phyloP scores from a whole-genome alignment of 225 moss, liverwort and hornwort species.

The Asterella californica region DNA sequence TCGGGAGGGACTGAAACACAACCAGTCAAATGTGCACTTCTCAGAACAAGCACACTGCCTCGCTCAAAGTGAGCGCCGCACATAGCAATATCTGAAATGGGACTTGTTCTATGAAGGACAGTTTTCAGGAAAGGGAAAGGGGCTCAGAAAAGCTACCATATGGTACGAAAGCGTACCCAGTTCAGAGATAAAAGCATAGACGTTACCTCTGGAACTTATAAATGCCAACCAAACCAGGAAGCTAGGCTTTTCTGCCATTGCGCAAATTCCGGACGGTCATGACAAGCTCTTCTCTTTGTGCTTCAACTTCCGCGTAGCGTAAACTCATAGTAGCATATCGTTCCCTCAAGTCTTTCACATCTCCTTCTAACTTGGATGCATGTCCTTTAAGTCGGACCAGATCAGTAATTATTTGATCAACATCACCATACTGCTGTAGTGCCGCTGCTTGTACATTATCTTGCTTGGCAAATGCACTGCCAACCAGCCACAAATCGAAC shows the following conservation, averaged over 20 bases:
- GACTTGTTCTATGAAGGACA: background rate
- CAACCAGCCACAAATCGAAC: background rate
- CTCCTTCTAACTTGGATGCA: slow-evolving; percentile 67
- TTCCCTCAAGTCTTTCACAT: slow-evolving; percentile 87
- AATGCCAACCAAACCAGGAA: background rate
- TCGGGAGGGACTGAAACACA: slow-evolving; percentile 9
- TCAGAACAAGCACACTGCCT: background rate
- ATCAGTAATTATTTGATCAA: slow-evolving; percentile 71
- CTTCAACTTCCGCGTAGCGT: slow-evolving; percentile 87
- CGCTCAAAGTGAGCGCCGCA: background rate
- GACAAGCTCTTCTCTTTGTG: slow-evolving; percentile 72
- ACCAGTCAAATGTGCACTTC: background rate
- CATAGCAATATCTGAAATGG: background rate
- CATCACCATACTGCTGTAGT: slow-evolving; percentile 81
- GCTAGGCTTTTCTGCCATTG: slow-evolving; percentile 39
- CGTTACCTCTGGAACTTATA: background rate
- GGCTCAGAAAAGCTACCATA: background rate
- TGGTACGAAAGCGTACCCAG: background rate
- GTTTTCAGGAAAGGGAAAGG: background rate
- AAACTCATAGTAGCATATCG: slow-evolving; percentile 89
- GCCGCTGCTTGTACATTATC: slow-evolving; percentile 91
- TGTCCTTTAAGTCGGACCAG: slow-evolving; percentile 63
- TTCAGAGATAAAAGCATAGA: too few species aligned
- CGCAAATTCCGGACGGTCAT: slow-evolving; percentile 80
- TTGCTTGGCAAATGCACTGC: slow-evolving; percentile 89